Evolutionary conservation across 495 filamentous ascomycete species (phyloP).

Genomic region (Talaromyces liani): DNA sequence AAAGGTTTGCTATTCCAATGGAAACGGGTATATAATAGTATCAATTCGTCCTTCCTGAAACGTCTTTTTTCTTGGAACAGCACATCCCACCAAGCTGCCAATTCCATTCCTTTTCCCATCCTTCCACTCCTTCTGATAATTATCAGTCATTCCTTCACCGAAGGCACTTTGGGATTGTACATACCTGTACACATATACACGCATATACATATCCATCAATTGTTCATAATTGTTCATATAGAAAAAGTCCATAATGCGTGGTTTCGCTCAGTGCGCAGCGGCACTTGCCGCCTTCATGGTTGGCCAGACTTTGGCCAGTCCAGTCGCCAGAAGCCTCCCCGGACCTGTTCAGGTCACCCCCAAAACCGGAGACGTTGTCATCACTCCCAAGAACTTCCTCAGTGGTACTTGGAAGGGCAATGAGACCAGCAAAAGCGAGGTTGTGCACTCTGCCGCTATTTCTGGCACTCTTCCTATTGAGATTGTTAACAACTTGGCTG

Average conservation of each 20-base stretch:
- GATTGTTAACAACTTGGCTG: constrained; percentile 31
- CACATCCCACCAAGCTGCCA: not conserved
- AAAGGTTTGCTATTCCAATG: not conserved
- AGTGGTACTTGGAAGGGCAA: constrained; percentile 5
- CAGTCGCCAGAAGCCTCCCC: not conserved
- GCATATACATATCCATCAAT: not conserved
- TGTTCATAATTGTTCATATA: not conserved
- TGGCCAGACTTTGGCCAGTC: constrained; percentile 5
- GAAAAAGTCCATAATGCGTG: not conserved
- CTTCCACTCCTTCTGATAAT: not conserved
- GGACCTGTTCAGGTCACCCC: constrained; percentile 3
- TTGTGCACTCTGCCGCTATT: not conserved
- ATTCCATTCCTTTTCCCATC: not conserved
- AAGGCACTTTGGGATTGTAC: not conserved
- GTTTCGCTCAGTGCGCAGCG: not conserved
- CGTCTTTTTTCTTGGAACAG: not conserved
- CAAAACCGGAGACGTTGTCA: not conserved
- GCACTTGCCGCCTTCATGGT: constrained; percentile 6
- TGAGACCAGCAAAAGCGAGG: not conserved
- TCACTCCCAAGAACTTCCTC: constrained; percentile 5
- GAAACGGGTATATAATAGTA: not conserved
- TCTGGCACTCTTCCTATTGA: constrained; percentile 10
- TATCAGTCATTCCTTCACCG: not conserved
- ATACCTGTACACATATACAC: not conserved
- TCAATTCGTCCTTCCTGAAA: not conserved